Conservation (phyloP, 306 rosid species). For the Acacia confusa region DNA sequence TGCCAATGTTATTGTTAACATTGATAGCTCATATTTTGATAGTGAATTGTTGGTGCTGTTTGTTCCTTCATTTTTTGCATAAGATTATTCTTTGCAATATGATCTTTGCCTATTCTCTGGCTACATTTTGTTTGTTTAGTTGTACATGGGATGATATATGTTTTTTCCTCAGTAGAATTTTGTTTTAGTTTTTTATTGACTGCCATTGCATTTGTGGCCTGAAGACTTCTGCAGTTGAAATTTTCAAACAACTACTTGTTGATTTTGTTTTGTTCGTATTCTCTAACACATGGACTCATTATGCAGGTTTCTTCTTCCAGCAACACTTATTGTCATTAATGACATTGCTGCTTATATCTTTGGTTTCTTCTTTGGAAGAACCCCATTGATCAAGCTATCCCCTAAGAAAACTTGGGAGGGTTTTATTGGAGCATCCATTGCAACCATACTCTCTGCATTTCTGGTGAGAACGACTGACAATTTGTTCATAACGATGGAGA, state of each 20-base stretch:
- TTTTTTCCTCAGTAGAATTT: slow-evolving; percentile 4
- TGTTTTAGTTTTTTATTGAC: background rate
- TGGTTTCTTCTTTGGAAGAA: slow-evolving; percentile 94
- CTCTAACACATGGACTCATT: slow-evolving; percentile 28
- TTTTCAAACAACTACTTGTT: slow-evolving; percentile 12
- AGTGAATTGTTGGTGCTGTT: too few relatives aligned
- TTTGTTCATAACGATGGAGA: slow-evolving; percentile 9
- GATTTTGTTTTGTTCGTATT: slow-evolving; percentile 20
- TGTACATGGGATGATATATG: background rate
- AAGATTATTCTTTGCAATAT: background rate
- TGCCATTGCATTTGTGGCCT: background rate
- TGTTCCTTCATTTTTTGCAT: background rate
- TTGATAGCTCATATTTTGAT: too few relatives aligned
- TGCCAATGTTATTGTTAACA: background rate
- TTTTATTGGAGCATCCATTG: slow-evolving; percentile 95
- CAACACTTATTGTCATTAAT: slow-evolving; percentile 86
- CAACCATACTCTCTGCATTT: slow-evolving; percentile 93
- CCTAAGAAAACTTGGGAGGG: slow-evolving; percentile 99
- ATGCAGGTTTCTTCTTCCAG: slow-evolving; percentile 99
- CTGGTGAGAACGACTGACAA: slow-evolving; percentile 57
- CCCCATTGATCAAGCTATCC: slow-evolving; percentile 95
- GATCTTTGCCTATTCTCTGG: too few relatives aligned
- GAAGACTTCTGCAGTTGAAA: background rate
- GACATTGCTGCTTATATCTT: slow-evolving; percentile 91
- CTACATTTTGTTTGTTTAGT: slow-evolving; percentile 13